Evolutionary conservation across 257 asterid genomes (phyloP), one percentile per base, ranked within the genome.

Genomic region (Solanum raphanifolium): DNA sequence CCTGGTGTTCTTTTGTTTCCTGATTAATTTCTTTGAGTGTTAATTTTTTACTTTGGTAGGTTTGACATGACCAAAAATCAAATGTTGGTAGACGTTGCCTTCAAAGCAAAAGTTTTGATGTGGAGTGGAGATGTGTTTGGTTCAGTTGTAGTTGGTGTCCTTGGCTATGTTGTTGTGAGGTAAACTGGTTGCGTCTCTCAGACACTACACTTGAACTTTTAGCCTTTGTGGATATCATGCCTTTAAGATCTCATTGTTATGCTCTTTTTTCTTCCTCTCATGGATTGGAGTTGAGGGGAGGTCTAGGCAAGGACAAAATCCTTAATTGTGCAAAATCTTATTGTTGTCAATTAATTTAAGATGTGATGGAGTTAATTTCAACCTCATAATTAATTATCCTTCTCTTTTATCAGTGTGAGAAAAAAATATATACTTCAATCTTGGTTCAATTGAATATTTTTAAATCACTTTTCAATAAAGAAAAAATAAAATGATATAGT

Each of bases 101-200:
- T 92, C 91, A 91, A 88, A 89, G 87, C 94, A 27, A 93, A 93
- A 88, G 86, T 93, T 29, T 87, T 95, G 76, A 86, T 93, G 88
- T 97, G 98, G 94, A 90, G 97, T 60, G 99, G 98, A 48, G 87
- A 93, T 43, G 90, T 94, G 68, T 88, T 97, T 69, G 98, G 99
- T 87, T 89, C 98, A 41, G 27, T 95, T 8, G 98, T 98, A 29
- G 12, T 95, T 58, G 98, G 98, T 41, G 69, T 97, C 89, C 94
- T 95, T 86, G 92, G 98, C 88, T 95, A 92, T 89, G 94, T 98
- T 89, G 91, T 91, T 85, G 92, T 91, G 86, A 97, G 99, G 99
- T 97, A 93, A 75, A 86, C 21, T 34, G 60, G 20, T 32, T 46
- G 25, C 72, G 2, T 29, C 69, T 82, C 86, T 31, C 43, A 27